Conservation (phyloP, 2,329 filamentous ascomycete species). For the Epichloe baconii region DNA sequence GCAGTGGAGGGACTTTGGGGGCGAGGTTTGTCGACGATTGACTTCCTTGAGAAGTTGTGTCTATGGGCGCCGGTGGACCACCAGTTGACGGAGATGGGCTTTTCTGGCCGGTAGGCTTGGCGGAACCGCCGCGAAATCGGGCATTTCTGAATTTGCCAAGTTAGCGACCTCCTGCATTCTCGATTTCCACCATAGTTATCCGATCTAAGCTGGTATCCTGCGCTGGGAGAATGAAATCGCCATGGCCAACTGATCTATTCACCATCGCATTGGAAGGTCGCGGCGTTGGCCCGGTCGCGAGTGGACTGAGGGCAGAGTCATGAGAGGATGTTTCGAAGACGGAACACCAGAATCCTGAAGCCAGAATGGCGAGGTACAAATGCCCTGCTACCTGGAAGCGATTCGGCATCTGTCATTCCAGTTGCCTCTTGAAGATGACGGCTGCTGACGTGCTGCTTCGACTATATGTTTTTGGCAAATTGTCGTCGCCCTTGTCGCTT, state of each 20-base stretch:
- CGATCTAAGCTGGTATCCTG: neutral
- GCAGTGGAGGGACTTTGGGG: slow-evolving; percentile 47
- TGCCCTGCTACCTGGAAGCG: neutral
- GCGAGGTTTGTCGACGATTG: slow-evolving; percentile 39
- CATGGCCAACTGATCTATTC: neutral
- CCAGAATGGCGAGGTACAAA: neutral
- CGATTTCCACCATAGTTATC: neutral
- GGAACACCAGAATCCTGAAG: neutral
- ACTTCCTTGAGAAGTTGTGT: slow-evolving; percentile 30
- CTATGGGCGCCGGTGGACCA: slow-evolving; percentile 30
- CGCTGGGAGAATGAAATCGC: neutral
- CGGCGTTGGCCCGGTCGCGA: neutral
- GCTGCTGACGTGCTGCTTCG: neutral
- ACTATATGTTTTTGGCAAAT: no score
- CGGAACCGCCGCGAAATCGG: slow-evolving; percentile 43
- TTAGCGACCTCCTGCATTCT: slow-evolving; percentile 6
- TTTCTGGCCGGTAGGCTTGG: slow-evolving; percentile 37
- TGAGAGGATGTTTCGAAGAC: neutral
- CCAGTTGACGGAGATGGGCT: slow-evolving; percentile 36
- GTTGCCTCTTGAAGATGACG: neutral
- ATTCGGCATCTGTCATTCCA: neutral
- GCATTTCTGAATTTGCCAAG: slow-evolving; percentile 34
- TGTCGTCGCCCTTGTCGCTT: neutral
- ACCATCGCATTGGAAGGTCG: neutral
- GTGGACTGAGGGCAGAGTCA: neutral